These are phyloP conservation scores for Peronospora farinosa DNA, from an alignment of 352 stramenopile genomes.

Conservation along the genomic window DNA sequence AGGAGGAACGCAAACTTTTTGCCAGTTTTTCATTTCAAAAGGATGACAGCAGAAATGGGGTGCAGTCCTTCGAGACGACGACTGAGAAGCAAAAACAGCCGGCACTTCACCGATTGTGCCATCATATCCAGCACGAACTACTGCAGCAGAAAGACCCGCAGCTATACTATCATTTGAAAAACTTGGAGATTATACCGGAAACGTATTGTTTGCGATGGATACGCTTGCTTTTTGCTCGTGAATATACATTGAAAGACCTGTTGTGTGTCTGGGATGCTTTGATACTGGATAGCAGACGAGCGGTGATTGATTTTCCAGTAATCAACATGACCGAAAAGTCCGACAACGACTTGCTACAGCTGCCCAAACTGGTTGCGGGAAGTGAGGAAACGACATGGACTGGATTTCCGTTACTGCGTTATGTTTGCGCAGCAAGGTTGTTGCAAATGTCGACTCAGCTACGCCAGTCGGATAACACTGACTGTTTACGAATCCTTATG, in stretches of 20 bases:
- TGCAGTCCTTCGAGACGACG: slow-evolving; percentile 14
- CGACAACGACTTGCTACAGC: slow-evolving; percentile 31
- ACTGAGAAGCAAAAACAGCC: slow-evolving; percentile 20
- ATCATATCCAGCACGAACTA: slow-evolving; percentile 70
- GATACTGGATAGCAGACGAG: slow-evolving; percentile 37
- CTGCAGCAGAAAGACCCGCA: slow-evolving; percentile 76
- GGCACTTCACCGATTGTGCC: slow-evolving; percentile 57
- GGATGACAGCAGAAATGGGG: slow-evolving; percentile 21
- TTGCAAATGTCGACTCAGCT: slow-evolving; percentile 50
- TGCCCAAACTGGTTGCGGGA: slow-evolving; percentile 26
- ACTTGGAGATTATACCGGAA: slow-evolving; percentile 73
- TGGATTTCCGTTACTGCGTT: slow-evolving; percentile 63
- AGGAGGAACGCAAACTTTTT: slow-evolving; percentile 14
- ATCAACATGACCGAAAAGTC: slow-evolving; percentile 30
- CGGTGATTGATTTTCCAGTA: slow-evolving; percentile 33
- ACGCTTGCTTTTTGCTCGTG: slow-evolving; percentile 67
- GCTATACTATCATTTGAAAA: slow-evolving; percentile 71
- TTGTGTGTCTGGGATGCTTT: slow-evolving; percentile 67
- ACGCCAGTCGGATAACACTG: slow-evolving; percentile 54
- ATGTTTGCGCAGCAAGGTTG: slow-evolving; percentile 60
- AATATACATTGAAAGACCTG: slow-evolving; percentile 61
- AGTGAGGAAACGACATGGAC: slow-evolving; percentile 32
- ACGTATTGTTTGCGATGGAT: slow-evolving; percentile 81
- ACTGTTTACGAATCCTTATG: slow-evolving; percentile 72
- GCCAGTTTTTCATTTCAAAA: slow-evolving; percentile 18